Evolutionary conservation across 2,329 filamentous ascomycete species (phyloP), one percentile per base, ranked within the genome.

Genomic region (Teratosphaeria gauchensis): DNA sequence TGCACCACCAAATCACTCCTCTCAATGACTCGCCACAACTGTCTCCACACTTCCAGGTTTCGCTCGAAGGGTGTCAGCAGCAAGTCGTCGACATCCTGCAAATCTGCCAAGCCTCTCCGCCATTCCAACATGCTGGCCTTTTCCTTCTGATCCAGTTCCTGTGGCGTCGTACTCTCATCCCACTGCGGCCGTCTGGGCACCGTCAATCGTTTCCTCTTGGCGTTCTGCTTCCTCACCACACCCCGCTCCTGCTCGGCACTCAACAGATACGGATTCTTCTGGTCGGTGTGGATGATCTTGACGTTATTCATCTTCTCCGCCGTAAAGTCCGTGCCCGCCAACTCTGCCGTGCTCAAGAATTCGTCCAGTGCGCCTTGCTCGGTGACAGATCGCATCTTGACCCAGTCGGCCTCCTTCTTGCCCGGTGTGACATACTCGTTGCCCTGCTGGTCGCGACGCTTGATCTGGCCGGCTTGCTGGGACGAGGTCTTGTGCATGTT

Each of bases 241-340:
- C 82, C 84, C 66, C 86, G 81, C 79, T 99, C 92, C 72, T 99
- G 92, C 30, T 85, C 82, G 0, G 88, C 85, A 0, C 90, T 92
- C 19, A 99, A 80, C 4, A 99, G 79, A 68, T 92, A 99, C 0
- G 94, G 94, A 74, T 99, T 99, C 77, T 88, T 90, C 77, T 96
- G 92, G 73, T 96, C 91, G 65, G 87, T 87, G 73, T 99, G 94
- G 66, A 99, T 96, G 72, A 99, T 96, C 79, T 96, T 96, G 76
- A 97, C 89, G 71, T 95, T 97, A 77, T 92, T 97, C 84, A 95
- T 89, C 82, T 97, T 97, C 79, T 97, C 92, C 31, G 94, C 95
- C 0, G 92, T 97, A 75, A 99, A 99, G 73, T 99, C 94, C 65
- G 94, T 99, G 64, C 91, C 92, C n/a, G 94, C 94, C 66, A 99